Evolutionary conservation across 148 eudicot genomes (phyloP), one percentile per base, ranked within the genome.

Genomic region (Polygonum maritimum): DNA sequence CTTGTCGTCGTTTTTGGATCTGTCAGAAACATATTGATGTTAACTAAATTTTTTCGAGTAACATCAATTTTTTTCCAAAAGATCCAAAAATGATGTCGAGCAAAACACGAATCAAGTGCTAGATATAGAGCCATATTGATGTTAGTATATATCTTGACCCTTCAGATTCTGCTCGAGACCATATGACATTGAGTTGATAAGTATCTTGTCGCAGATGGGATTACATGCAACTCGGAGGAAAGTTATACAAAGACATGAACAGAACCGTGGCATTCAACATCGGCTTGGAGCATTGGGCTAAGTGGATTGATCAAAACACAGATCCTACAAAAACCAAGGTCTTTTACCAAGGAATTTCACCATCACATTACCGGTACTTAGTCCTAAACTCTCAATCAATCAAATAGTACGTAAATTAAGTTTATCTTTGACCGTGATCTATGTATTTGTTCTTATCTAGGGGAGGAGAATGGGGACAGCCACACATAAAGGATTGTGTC

Each of bases 341-440:
- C 26, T 75, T 75, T 47, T 75, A 75, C 16, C 76, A 75, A 75
- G 76, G 76, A 33, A 75, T 75, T 33, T 75, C 76, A 2, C 26
- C 76, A 39, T 75, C 76, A 38, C 76, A 75, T 36, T 75, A 75
- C 69, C 58, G n/a, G 78, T 76, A 58, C 31, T 26, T 26, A 60
- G 52, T 49, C 54, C 2, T 12, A 49, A 16, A 26, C 31, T 26
- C 31, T 26, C 31, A 26, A 26, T 26, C 31, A 26, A 26, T 26
- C 31, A 26, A 26, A 26, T 26, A 26, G 31, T 26, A 26, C 31
- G 47, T 44, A 44, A 7, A 44, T 8, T 44, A 6, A 44, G 47
- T 44, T 44, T 6, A 44, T 44, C 6, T 44, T 44, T 44, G 8
- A 41, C 6, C 14, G 47, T 13, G 15, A 49, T 49, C 2, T 49